A percentile compares a stretch with the other conserved stretches of the same genome.
Conservation (phyloP, 257 asterid genomes). For the Penstemon newberryi region DNA sequence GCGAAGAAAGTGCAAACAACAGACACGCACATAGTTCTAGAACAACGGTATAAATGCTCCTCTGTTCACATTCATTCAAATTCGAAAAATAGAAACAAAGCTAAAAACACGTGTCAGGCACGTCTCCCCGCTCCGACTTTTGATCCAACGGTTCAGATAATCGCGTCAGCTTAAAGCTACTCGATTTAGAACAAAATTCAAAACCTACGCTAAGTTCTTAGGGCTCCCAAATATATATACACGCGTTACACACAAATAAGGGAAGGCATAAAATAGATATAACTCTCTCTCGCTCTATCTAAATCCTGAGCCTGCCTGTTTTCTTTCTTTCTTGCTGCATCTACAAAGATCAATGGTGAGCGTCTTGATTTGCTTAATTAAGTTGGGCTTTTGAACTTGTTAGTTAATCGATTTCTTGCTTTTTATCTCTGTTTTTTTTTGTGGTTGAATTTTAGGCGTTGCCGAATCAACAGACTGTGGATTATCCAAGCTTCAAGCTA, state of each 20-base stretch:
- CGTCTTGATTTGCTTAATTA: background rate
- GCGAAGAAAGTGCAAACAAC: no score
- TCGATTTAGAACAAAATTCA: slow-evolving; percentile 25
- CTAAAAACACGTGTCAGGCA: slow-evolving; percentile 25
- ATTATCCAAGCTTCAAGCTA: slow-evolving; percentile 58
- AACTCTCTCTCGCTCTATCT: slow-evolving; percentile 5
- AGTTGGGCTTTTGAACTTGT: background rate
- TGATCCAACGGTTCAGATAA: slow-evolving; percentile 54
- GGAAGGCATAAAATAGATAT: background rate
- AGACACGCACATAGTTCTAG: background rate
- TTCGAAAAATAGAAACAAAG: slow-evolving; percentile 17
- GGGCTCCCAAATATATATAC: slow-evolving; percentile 31
- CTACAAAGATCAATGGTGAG: slow-evolving; percentile 18
- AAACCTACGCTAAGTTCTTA: slow-evolving; percentile 35
- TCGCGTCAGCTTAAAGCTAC: slow-evolving; percentile 60
- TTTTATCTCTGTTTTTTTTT: background rate
- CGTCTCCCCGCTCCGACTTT: slow-evolving; percentile 14
- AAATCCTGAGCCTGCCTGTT: no score
- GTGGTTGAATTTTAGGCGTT: slow-evolving; percentile 29
- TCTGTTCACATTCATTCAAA: slow-evolving; percentile 9
- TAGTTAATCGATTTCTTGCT: background rate
- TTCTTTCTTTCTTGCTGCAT: background rate
- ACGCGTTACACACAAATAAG: background rate
- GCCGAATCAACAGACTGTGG: slow-evolving; percentile 51
- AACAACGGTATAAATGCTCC: slow-evolving; percentile 23